phyloP scores from a whole-genome alignment of 331 rosid genomes.

The Malus hybrid region DNA sequence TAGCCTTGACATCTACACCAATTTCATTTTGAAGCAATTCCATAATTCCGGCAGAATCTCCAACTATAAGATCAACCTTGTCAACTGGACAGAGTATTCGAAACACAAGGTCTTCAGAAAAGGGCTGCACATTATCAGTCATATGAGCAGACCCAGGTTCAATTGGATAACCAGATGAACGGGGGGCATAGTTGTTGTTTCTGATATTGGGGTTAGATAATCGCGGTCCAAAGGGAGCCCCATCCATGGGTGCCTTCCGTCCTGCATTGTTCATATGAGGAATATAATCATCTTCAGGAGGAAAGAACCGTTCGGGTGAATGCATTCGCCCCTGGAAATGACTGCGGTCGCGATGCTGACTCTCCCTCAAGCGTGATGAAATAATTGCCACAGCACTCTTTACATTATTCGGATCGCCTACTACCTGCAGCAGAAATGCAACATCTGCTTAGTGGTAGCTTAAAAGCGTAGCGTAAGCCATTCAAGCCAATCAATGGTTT shows the following conservation, averaged over 20 bases:
- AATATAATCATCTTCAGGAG: conserved; percentile 74
- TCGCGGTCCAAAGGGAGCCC: conserved; percentile 53
- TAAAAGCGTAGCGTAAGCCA: not conserved
- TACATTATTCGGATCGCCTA: conserved; percentile 72
- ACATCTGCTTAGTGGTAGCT: not conserved
- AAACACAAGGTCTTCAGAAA: conserved; percentile 76
- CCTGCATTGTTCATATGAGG: conserved; percentile 51
- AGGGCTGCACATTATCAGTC: conserved; percentile 51
- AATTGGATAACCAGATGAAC: conserved; percentile 41
- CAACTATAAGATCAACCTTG: conserved; percentile 60
- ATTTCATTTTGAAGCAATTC: conserved; percentile 80
- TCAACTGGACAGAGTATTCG: conserved; percentile 85
- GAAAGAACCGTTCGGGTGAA: conserved; percentile 76
- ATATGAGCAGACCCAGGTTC: conserved; percentile 53
- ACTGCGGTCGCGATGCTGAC: conserved; percentile 93
- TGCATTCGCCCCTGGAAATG: conserved; percentile 72
- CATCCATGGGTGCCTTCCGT: conserved; percentile 64
- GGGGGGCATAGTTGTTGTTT: conserved; percentile 50
- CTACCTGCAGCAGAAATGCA: conserved; percentile 51
- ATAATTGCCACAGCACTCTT: conserved; percentile 63
- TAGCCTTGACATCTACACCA: conserved; percentile 76
- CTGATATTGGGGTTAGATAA: conserved; percentile 38
- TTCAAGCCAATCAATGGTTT: not conserved
- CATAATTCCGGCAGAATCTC: conserved; percentile 80
- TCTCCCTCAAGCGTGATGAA: conserved; percentile 93